phyloP scores from a whole-genome alignment of 805 yeast species.

The Priceomyces haplophilus region DNA sequence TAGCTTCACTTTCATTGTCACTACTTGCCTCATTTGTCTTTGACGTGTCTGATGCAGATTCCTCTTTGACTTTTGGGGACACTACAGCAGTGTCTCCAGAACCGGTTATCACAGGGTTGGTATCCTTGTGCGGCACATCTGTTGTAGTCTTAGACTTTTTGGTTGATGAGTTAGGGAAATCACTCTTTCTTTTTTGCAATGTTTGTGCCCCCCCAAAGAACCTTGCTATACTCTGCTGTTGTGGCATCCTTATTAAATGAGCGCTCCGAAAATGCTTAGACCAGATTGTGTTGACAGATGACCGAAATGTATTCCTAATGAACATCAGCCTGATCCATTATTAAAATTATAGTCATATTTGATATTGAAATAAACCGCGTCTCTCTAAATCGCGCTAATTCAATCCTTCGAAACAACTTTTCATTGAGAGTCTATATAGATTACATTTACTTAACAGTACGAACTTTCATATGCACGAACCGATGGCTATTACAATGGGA shows the following conservation, averaged over 20 bases:
- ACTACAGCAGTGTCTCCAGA: not conserved
- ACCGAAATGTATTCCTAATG: not conserved
- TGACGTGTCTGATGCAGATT: not conserved
- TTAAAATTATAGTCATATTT: not conserved
- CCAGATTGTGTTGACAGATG: not conserved
- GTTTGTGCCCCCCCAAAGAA: constrained; percentile 19
- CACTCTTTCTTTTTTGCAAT: constrained; percentile 2
- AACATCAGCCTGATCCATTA: not conserved
- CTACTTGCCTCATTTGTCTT: not conserved
- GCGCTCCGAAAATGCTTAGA: not conserved
- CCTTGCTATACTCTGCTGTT: constrained; percentile 34
- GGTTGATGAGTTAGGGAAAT: not conserved
- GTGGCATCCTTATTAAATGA: constrained; percentile 18
- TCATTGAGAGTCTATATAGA: not conserved
- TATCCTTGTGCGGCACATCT: not conserved
- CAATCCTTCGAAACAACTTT: not conserved
- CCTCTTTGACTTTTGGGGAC: not conserved
- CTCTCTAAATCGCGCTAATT: not conserved
- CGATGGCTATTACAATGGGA: no score
- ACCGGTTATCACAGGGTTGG: not conserved
- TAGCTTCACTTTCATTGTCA: constrained; percentile 4
- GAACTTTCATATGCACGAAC: no score
- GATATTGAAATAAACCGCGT: not conserved
- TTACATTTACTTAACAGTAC: not conserved
- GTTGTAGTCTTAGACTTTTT: constrained; percentile 1